These are phyloP conservation scores for Coelastrella sp. DNA, from an alignment of 139 green algal species.

Conservation along the genomic window DNA sequence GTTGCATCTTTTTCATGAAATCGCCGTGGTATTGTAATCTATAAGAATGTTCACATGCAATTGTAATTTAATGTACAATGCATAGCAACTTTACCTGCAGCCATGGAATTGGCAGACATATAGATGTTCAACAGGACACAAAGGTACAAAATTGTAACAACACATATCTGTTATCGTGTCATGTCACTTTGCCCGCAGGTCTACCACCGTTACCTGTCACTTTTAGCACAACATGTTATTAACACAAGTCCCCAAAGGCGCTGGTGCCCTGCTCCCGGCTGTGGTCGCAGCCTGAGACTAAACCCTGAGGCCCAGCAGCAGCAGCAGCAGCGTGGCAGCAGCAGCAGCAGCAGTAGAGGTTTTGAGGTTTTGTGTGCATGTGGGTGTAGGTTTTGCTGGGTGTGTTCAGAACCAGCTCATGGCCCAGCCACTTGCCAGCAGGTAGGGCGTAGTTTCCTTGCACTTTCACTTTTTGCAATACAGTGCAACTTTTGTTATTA, in stretches of 20 bases:
- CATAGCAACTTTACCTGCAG: too few species aligned
- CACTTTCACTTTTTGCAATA: background rate
- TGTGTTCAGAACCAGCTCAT: conserved; percentile 4
- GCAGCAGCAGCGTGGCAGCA: background rate
- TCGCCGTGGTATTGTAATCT: too few species aligned
- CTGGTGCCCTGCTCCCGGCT: conserved; percentile 23
- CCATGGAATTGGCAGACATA: too few species aligned
- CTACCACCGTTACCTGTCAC: conserved; percentile 20
- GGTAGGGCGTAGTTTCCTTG: background rate
- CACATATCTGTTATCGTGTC: background rate
- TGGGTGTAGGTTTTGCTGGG: conserved; percentile 30
- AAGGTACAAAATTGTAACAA: background rate
- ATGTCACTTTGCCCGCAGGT: background rate
- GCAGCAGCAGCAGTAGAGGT: conserved; percentile 2
- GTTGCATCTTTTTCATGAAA: background rate
- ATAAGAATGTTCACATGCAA: too few species aligned
- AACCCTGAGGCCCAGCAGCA: background rate
- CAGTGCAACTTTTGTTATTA: too few species aligned
- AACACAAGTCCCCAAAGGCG: background rate
- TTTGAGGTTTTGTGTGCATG: conserved; percentile 8
- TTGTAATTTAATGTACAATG: too few species aligned
- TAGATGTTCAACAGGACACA: too few species aligned
- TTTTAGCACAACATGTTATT: conserved; percentile 16
- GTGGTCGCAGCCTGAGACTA: conserved; percentile 4
- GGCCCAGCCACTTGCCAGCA: conserved; percentile 6